Evolutionary conservation across 1,284 basidiomycete genomes (phyloP).

Genomic region (Cutaneotrichosporon daszewskae): DNA sequence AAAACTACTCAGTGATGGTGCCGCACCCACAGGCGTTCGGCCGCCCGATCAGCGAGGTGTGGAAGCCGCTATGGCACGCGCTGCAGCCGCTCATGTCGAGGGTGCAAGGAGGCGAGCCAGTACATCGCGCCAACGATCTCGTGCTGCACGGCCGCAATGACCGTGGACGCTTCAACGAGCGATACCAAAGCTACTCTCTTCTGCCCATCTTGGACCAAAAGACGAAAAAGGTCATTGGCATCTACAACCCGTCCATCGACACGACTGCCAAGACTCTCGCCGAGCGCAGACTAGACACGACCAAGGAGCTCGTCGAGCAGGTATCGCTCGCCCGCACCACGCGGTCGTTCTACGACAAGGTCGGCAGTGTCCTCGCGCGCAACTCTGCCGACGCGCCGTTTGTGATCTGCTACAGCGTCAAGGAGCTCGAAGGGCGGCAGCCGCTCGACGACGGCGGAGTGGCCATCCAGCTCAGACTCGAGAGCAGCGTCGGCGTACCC

Average conservation of each 20-base stretch:
- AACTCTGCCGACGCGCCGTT: conserved; percentile 26
- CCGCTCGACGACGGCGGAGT: not conserved
- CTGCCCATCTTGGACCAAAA: conserved; percentile 25
- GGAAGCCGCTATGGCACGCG: conserved; percentile 25
- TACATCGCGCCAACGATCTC: conserved; percentile 26
- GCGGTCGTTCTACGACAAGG: conserved; percentile 11
- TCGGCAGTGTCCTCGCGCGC: conserved; percentile 13
- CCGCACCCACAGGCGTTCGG: conserved; percentile 31
- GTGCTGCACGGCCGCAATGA: conserved; percentile 21
- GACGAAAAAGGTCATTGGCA: conserved; percentile 15
- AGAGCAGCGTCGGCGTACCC: conserved; percentile 20
- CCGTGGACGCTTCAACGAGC: conserved; percentile 22
- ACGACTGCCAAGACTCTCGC: conserved; percentile 17
- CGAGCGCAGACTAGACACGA: conserved; percentile 15
- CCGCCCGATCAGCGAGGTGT: conserved; percentile 24
- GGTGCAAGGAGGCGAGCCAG: conserved; percentile 13
- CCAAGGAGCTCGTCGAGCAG: conserved; percentile 16
- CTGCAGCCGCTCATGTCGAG: conserved; percentile 18
- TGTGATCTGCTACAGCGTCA: conserved; percentile 20
- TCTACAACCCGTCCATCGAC: conserved; percentile 20
- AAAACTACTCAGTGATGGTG: conserved; percentile 23
- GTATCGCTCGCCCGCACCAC: conserved; percentile 10
- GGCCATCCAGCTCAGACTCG: conserved; percentile 11
- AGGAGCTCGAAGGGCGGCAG: not conserved
- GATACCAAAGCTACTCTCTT: conserved; percentile 36